phyloP scores from a whole-genome alignment of 495 filamentous ascomycete species.

The Talaromyces wortmannii region DNA sequence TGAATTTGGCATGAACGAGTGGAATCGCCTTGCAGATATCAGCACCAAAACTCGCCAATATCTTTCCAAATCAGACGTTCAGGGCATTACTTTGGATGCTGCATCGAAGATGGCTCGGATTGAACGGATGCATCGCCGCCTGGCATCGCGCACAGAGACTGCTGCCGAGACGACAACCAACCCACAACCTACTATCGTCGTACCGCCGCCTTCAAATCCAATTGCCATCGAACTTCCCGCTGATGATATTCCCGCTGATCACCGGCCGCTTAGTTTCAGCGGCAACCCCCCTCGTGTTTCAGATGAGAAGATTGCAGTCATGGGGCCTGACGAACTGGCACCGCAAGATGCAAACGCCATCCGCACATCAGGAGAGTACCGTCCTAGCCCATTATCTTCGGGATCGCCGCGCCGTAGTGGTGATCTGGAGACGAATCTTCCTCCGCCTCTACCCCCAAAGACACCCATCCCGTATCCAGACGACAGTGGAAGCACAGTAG shows the following conservation, averaged over 20 bases:
- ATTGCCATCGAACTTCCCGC: slow-evolving; percentile 60
- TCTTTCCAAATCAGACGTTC: slow-evolving; percentile 63
- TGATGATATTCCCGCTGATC: slow-evolving; percentile 39
- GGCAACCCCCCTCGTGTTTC: slow-evolving; percentile 17
- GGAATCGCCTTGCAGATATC: slow-evolving; percentile 88
- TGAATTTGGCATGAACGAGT: slow-evolving; percentile 98
- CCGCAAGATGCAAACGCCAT: slow-evolving; percentile 13
- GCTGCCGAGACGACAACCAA: not conserved
- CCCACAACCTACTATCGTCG: slow-evolving; percentile 12
- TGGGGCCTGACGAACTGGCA: slow-evolving; percentile 45
- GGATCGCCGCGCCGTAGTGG: slow-evolving; percentile 35
- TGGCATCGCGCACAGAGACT: slow-evolving; percentile 33
- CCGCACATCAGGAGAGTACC: slow-evolving; percentile 24
- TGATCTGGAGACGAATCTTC: slow-evolving; percentile 41
- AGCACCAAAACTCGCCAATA: slow-evolving; percentile 85
- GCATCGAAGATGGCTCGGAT: slow-evolving; percentile 83
- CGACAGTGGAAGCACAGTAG: slow-evolving; percentile 16
- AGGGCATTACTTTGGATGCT: slow-evolving; percentile 65
- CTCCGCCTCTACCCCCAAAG: slow-evolving; percentile 80
- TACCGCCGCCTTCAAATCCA: slow-evolving; percentile 35
- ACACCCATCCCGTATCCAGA: slow-evolving; percentile 61
- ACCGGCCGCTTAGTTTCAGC: slow-evolving; percentile 21
- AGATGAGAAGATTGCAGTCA: slow-evolving; percentile 57
- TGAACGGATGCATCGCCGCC: slow-evolving; percentile 54
- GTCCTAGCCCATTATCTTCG: not conserved